Base-by-base conservation (phyloP, 331 rosid species). In the Stylosanthes scabra region DNA sequence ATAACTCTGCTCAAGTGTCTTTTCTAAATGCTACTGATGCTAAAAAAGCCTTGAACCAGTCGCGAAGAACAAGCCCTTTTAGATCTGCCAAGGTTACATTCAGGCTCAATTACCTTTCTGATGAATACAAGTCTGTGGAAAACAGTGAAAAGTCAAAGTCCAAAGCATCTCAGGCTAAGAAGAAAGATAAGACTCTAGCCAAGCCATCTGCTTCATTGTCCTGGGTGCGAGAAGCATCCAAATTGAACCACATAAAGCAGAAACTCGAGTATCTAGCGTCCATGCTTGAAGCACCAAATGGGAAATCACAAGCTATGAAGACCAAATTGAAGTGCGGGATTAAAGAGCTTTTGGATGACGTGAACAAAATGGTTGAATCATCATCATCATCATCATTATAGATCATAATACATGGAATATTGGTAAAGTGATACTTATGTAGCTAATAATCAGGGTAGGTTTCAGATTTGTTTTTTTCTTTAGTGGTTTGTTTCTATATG, bases 11-110 rank as follows among this genome's bases (percentile, higher is more conserved):
- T 39, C 85, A 81, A 34, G 80, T 91, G 14, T 81, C 68, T 20
- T 91, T 88, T 74, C 47, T 41, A 14, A 80, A 50, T 42, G 76
- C 79, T 40, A 76, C 94, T 11, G 88, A 91, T 68, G 97, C 94
- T 0, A 83, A 88, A 76, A 80, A 63, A 31, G 97, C 97, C 63
- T 82, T 79, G 46, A 80, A 74, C 39, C 80, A 80, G 29, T 88
- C 97, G 15, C 79, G 69, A 50, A 80, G 40, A 9, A 59, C 8
- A 63, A 88, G 69, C 74, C 97, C 92, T 15, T 91, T 91, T 29
- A 83, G 74, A 50, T 41, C 80, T 47, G 68, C 83, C 14, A n/a
- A 68, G 8, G 92, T 83, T 56, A 78, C 44, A 54, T 86, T 86
- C 69, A 61, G 69, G 9, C 82, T 86, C 63, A 64, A 54, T 16